Conservation (phyloP, 176 grass and related monocot genomes). For the Melocanna baccifera region DNA sequence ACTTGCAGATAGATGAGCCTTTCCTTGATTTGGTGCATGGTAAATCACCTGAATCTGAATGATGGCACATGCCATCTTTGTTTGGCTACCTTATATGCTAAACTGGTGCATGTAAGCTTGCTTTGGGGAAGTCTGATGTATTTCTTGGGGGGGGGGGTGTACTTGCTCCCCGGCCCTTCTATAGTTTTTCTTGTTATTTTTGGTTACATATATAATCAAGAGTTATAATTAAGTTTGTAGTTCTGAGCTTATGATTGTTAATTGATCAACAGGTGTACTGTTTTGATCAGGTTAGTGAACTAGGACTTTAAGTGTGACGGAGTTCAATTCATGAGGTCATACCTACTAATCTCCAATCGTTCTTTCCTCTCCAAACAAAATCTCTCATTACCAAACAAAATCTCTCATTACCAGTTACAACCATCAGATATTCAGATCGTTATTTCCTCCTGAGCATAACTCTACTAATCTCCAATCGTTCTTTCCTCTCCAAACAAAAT, state of each 20-base stretch:
- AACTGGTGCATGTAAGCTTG: background rate
- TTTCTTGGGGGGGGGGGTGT: background rate
- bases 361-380: too few relatives aligned
- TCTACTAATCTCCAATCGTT: too few relatives aligned
- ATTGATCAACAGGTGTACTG: background rate
- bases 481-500: too few relatives aligned
- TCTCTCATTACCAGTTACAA: background rate
- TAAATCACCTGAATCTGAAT: background rate
- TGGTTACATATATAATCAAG: background rate
- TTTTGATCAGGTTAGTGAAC: background rate
- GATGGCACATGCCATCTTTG: background rate
- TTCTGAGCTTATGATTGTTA: background rate
- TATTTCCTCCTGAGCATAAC: too few relatives aligned
- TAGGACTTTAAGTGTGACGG: background rate
- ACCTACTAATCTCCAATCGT: too few relatives aligned
- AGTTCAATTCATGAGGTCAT: background rate
- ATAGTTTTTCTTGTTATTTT: background rate
- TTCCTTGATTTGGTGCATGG: background rate
- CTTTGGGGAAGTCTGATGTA: background rate
- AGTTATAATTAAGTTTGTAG: background rate
- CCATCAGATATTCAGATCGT: background rate
- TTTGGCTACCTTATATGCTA: slow-evolving; percentile 2
- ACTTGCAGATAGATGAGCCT: background rate
- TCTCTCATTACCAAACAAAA: too few relatives aligned
- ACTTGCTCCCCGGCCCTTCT: background rate